A percentile compares a stretch with the other conserved stretches of the same genome.
phyloP scores from a whole-genome alignment of 371 early-diverging fungal species.

The Capniomyces stellatus region DNA sequence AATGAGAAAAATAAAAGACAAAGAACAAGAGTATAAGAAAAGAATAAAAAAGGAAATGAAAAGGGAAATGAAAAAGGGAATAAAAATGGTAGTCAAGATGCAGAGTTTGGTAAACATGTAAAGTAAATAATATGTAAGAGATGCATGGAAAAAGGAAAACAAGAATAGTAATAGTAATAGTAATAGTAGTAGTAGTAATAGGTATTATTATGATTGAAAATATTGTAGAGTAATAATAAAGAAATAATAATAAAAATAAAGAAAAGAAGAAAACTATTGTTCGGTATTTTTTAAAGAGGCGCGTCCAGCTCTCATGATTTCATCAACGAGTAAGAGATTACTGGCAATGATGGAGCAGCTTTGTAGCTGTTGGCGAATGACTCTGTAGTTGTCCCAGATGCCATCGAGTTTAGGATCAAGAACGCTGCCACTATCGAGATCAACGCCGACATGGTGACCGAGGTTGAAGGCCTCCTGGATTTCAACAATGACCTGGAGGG shows the following conservation, averaged over 20 bases:
- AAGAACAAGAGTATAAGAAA: too few species aligned
- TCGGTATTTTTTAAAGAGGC: conserved; percentile 37
- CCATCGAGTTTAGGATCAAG: conserved; percentile 86
- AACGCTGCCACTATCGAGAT: conserved; percentile 86
- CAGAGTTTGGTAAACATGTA: too few species aligned
- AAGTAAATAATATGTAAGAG: too few species aligned
- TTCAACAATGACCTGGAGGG: conserved; percentile 87
- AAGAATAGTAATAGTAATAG: too few species aligned
- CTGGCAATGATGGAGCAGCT: conserved; percentile 92
- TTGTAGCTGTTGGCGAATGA: conserved; percentile 88
- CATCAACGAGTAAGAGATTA: conserved; percentile 97
- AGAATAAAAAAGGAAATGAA: too few species aligned
- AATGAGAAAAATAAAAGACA: too few species aligned
- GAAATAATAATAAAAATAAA: background rate
- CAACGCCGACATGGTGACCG: conserved; percentile 84
- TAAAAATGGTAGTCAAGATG: too few species aligned
- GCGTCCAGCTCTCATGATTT: conserved; percentile 94
- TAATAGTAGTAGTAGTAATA: too few species aligned
- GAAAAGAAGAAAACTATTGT: conserved; percentile 4
- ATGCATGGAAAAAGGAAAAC: too few species aligned
- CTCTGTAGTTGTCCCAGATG: conserved; percentile 96
- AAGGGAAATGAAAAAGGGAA: too few species aligned
- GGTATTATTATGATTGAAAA: too few species aligned
- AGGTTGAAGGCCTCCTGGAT: conserved; percentile 82
- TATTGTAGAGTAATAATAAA: background rate